phyloP scores from a whole-genome alignment of 2,329 filamentous ascomycete genomes.

The Scedosporium aurantiacum region DNA sequence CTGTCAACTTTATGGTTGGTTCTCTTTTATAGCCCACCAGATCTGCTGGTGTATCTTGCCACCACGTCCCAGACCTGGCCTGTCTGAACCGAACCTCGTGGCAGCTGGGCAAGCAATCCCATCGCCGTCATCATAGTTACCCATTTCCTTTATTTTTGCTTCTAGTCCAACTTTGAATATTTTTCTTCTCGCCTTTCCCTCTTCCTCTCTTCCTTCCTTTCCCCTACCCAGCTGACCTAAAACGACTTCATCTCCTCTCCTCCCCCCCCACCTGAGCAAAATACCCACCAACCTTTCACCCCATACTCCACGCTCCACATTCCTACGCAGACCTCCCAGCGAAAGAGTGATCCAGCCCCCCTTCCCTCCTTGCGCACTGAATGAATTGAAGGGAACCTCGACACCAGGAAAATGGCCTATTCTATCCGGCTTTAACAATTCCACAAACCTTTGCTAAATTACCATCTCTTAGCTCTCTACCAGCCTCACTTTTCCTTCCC shows the following conservation, averaged over 20 bases:
- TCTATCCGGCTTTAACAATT: neutral
- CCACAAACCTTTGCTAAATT: neutral
- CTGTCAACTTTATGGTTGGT: neutral
- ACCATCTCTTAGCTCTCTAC: neutral
- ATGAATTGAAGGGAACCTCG: neutral
- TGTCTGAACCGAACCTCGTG: neutral
- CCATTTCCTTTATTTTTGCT: neutral
- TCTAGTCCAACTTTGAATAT: neutral
- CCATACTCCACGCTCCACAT: conserved; percentile 7
- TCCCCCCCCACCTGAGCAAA: neutral
- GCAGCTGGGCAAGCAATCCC: conserved; percentile 1
- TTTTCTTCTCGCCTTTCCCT: neutral
- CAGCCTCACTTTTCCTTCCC: neutral
- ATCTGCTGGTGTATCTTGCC: conserved; percentile 3
- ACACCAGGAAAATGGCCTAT: neutral
- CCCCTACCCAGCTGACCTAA: neutral
- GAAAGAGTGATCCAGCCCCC: neutral
- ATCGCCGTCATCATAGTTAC: conserved; percentile 1
- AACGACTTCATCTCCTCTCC: neutral
- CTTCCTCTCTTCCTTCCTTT: neutral
- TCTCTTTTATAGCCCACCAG: neutral
- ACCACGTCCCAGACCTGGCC: conserved; percentile 2
- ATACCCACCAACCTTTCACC: conserved; percentile 4
- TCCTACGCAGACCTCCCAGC: neutral
- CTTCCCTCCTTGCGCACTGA: neutral